Evolutionary conservation across 139 green algal genomes (phyloP), one percentile per base, ranked within the genome.

Genomic region (Asterochloris erici): DNA sequence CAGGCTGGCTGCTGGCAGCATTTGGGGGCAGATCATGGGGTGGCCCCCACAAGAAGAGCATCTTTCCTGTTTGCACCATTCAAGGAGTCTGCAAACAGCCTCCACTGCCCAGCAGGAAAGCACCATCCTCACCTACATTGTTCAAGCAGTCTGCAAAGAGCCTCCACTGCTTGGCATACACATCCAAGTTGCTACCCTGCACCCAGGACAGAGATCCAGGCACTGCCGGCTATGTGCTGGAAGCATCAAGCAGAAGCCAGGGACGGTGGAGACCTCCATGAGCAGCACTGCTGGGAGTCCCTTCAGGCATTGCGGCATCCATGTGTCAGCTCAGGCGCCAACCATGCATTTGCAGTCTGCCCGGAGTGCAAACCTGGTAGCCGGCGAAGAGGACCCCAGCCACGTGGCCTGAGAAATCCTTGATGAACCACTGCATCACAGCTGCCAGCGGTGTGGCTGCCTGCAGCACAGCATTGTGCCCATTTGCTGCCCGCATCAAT

Each of bases 111-210:
- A 79, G 24, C 16, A 79, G 16, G 13, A 64, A 27, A 66, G 68
- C 71, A 29, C 9, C 16, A 26, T 68, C 10, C 75, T 38, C 68
- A 90, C 86, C 87, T 74, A 90, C 38, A 79, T 94, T 87, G 82
- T 93, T 94, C 9, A 82, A 80, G 26, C 85, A 73, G 80, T 94
- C 92, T 14, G 90, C 90, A 89, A 94, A 94, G 63, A 98, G 84
- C 24, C 92, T 82, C 89, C 90, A 96, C 81, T 95, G 93, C 84
- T 96, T 96, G 19, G 93, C 90, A 64, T 90, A 90, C 0, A 77
- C 79, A 76, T 92, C 88, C 74, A 94, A 85, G 16, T 83, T 73
- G 9, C 77, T 82, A 23, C 85, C 89, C 85, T 88, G 81, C 61
- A 85, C 1, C 27, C n/a, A 62, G 14, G 13, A 64, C 27, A 27